A percentile compares a stretch with the other conserved stretches of the same genome.
Evolutionary conservation across 768 basidiomycete genomes (phyloP).

Genomic region (Leccinum ochraceum): DNA sequence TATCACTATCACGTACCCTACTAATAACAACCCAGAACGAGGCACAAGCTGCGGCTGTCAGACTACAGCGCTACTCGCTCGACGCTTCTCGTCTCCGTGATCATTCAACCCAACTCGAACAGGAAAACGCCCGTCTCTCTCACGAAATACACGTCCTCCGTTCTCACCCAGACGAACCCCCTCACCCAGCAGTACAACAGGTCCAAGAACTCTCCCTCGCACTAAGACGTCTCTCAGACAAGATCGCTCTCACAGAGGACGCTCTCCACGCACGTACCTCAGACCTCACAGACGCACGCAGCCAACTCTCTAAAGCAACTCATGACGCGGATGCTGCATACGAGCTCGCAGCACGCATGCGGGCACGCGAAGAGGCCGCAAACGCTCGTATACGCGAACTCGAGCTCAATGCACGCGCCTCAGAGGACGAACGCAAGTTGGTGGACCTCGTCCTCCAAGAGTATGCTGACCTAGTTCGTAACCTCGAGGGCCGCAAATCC

Average conservation of each 20-base stretch:
- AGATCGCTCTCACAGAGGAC: conserved; percentile 62
- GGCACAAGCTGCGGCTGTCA: conserved; percentile 62
- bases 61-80: conserved; percentile 63
- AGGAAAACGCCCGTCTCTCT: conserved; percentile 57
- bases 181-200: conserved; percentile 39
- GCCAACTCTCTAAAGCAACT: conserved; percentile 45
- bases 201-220: conserved; percentile 64
- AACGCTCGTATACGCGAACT: conserved; percentile 51
- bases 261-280: conserved; percentile 49
- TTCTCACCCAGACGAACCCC: conserved; percentile 47
- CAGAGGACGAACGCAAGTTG: conserved; percentile 60
- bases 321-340: conserved; percentile 52
- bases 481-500: conserved; percentile 51
- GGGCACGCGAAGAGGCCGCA: conserved; percentile 55
- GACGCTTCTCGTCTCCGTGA: conserved; percentile 40
- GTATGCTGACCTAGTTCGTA: conserved; percentile 74
- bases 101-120: conserved; percentile 42
- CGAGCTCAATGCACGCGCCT: conserved; percentile 43
- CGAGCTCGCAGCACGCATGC: conserved; percentile 52
- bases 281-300: conserved; percentile 45
- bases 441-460: conserved; percentile 66
- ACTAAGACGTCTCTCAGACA: conserved; percentile 66
- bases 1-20: not conserved
- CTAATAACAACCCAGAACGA: conserved; percentile 53
- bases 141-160: conserved; percentile 59